These are phyloP conservation scores for Vanrija pseudolonga DNA, from an alignment of 1,284 basidiomycete species.

Conservation along the genomic window DNA sequence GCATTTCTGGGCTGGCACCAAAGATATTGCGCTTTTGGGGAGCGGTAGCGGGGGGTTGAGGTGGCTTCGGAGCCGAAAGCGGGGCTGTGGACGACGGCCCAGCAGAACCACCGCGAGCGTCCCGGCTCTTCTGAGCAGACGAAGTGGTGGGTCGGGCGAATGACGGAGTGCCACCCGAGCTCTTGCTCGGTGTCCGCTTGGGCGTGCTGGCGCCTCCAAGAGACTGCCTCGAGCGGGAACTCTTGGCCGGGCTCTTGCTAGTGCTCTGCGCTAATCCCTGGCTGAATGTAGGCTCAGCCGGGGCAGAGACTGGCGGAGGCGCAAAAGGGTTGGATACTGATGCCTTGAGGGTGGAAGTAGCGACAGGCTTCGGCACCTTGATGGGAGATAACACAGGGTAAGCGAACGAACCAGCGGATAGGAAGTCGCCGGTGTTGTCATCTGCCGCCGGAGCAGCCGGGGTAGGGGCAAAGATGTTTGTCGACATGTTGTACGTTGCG, in stretches of 20 bases:
- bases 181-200: neutral
- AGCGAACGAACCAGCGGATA: too few relatives aligned
- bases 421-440: neutral
- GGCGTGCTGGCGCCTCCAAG: neutral
- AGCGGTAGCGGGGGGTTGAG: neutral
- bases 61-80: neutral
- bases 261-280: neutral
- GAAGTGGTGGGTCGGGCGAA: slow-evolving; percentile 41
- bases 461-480: slow-evolving; percentile 10
- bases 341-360: neutral
- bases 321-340: too few relatives aligned
- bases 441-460: neutral
- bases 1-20: slow-evolving; percentile 4
- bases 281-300: neutral
- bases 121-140: slow-evolving; percentile 26
- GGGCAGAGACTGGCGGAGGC: neutral
- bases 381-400: neutral
- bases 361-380: neutral
- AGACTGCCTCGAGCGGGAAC: neutral
- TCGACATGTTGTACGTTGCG: neutral
- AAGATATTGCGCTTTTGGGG: slow-evolving; percentile 40
- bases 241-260: neutral
- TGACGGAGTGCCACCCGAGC: slow-evolving; percentile 26
- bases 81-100: neutral
- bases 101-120: neutral